Percentiles rank a stretch among this genome's conserved stretches.
These are phyloP conservation scores for Aurantiochytrium sp. DNA, from an alignment of 108 stramenopile genomes.

Conservation along the genomic window DNA sequence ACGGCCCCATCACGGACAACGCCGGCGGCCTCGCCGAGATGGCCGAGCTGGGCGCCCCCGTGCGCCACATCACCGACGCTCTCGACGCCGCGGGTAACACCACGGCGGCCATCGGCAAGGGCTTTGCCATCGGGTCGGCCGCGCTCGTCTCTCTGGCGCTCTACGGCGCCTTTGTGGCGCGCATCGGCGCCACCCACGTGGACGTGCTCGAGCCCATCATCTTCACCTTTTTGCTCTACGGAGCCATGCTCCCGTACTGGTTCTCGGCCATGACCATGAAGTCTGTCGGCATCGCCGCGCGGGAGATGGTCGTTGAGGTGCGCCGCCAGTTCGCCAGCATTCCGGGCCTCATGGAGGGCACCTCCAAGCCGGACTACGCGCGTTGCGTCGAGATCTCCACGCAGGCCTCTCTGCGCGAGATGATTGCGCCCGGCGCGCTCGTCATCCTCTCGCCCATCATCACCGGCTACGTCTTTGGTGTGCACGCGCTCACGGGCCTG, in stretches of 20 bases:
- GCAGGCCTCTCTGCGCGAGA: constrained; percentile 40
- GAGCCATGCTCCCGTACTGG: constrained; percentile 96
- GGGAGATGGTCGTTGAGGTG: constrained; percentile 96
- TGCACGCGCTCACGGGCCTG: constrained; percentile 58
- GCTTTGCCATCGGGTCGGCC: constrained; percentile 97
- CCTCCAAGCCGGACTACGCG: constrained; percentile 31
- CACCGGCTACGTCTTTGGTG: constrained; percentile 35
- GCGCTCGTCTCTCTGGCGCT: constrained; percentile 95
- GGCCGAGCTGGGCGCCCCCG: constrained; percentile 84
- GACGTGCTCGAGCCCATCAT: constrained; percentile 78
- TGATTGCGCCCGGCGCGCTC: constrained; percentile 52
- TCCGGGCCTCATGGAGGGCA: constrained; percentile 80
- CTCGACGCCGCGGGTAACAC: constrained; percentile 98
- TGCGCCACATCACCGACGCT: constrained; percentile 96
- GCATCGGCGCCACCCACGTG: constrained; percentile 71
- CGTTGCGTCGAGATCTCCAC: constrained; percentile 39
- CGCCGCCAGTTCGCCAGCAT: constrained; percentile 93
- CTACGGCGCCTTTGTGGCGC: constrained; percentile 92
- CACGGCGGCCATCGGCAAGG: constrained; percentile 98
- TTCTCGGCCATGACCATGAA: constrained; percentile 99
- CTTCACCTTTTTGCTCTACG: constrained; percentile 89
- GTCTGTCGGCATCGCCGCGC: constrained; percentile 91
- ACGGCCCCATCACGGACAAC: constrained; percentile 97
- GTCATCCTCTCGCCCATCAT: constrained; percentile 48
- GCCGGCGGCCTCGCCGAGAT: constrained; percentile 99